phyloP scores from a whole-genome alignment of 495 filamentous ascomycete genomes.

The Durotheca rogersii region DNA sequence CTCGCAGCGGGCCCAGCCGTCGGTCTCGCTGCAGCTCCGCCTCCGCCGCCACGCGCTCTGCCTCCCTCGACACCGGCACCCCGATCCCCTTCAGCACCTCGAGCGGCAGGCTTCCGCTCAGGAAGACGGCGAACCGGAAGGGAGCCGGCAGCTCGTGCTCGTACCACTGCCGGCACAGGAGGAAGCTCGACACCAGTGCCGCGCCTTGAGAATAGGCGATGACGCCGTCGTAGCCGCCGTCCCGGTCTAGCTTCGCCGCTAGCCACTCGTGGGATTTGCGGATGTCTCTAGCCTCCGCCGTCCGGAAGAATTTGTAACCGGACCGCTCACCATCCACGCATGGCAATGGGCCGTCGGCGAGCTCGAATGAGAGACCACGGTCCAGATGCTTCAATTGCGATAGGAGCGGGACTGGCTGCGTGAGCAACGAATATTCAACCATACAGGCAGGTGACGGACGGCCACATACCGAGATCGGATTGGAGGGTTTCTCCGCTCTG shows the following conservation, averaged over 20 bases:
- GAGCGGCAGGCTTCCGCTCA: conserved; percentile 57
- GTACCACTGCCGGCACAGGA: conserved; percentile 44
- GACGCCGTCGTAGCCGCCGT: conserved; percentile 63
- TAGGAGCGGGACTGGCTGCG: conserved; percentile 40
- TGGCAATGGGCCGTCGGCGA: conserved; percentile 53
- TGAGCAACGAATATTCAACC: conserved; percentile 1
- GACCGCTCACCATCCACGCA: conserved; percentile 42
- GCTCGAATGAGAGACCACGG: conserved; percentile 49
- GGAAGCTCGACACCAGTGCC: conserved; percentile 49
- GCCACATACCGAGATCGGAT: conserved; percentile 55
- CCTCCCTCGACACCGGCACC: conserved; percentile 46
- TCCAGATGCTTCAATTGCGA: conserved; percentile 33
- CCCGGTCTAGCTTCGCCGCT: conserved; percentile 42
- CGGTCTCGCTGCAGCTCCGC: conserved; percentile 31
- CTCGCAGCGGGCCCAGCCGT: conserved; percentile 34
- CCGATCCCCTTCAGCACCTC: conserved; percentile 53
- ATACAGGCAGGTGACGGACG: neutral
- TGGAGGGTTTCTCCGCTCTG: conserved; percentile 60
- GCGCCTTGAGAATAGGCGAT: conserved; percentile 63
- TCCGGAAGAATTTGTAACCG: conserved; percentile 48
- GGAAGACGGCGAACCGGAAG: conserved; percentile 61
- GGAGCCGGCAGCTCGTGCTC: conserved; percentile 39
- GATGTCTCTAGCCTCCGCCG: conserved; percentile 39
- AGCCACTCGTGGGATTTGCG: conserved; percentile 49
- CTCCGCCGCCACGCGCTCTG: conserved; percentile 41